phyloP scores from a whole-genome alignment of 2,329 filamentous ascomycete species.

The Fusarium tjaetaba region DNA sequence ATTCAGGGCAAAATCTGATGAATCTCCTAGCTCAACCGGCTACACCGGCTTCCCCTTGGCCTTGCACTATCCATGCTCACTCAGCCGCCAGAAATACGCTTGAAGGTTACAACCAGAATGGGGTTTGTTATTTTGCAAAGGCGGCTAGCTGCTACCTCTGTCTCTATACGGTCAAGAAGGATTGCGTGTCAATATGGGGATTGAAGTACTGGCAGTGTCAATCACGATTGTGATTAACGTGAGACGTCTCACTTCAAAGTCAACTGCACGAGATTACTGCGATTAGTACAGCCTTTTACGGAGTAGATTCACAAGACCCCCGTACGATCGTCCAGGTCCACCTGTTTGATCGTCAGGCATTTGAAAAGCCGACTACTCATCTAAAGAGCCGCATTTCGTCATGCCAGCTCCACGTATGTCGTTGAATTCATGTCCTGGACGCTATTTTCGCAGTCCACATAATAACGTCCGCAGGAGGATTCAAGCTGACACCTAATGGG shows the following conservation, averaged over 20 bases:
- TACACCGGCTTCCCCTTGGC: slow-evolving; percentile 28
- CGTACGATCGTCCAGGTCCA: slow-evolving; percentile 32
- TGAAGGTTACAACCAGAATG: slow-evolving; percentile 24
- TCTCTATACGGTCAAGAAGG: not conserved
- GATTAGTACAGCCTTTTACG: not conserved
- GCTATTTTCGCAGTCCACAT: slow-evolving; percentile 10
- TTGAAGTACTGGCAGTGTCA: slow-evolving; percentile 1
- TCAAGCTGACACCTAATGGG: slow-evolving; percentile 27
- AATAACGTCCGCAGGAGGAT: slow-evolving; percentile 6
- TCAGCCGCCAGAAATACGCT: slow-evolving; percentile 24
- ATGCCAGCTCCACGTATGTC: slow-evolving; percentile 10
- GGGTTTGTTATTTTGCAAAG: not conserved
- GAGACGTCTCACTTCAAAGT: slow-evolving; percentile 11
- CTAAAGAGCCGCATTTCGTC: slow-evolving; percentile 23
- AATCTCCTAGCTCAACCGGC: slow-evolving; percentile 13
- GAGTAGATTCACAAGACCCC: not conserved
- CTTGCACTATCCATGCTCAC: slow-evolving; percentile 32
- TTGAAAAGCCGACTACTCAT: slow-evolving; percentile 31
- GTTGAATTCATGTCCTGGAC: slow-evolving; percentile 12
- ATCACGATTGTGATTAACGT: slow-evolving; percentile 13
- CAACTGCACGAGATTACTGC: not conserved
- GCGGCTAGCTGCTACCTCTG: not conserved
- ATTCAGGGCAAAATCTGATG: slow-evolving; percentile 20
- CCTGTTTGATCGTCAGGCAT: slow-evolving; percentile 38
- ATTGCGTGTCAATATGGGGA: slow-evolving; percentile 37